phyloP scores from a whole-genome alignment of 2,329 filamentous ascomycete genomes.

The Trichoderma simmonsii region DNA sequence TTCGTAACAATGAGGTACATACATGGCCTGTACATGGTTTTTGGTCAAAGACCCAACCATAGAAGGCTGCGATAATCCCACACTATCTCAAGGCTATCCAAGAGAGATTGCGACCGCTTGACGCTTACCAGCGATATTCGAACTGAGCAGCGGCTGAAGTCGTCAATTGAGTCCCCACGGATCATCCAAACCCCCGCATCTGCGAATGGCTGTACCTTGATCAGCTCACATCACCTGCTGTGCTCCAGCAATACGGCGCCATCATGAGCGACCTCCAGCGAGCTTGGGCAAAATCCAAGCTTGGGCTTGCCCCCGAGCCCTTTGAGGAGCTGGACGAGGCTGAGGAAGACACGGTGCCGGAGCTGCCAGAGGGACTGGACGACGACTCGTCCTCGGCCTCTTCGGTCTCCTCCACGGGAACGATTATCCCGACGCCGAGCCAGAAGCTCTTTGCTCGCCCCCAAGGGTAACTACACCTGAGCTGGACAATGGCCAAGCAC shows the following conservation, averaged over 20 bases:
- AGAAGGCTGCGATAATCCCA: background rate
- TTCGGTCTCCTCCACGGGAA: constrained; percentile 87
- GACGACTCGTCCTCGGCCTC: constrained; percentile 81
- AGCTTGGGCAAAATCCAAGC: constrained; percentile 73
- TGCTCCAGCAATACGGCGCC: constrained; percentile 2
- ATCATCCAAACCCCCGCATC: constrained; percentile 10
- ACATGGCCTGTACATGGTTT: background rate
- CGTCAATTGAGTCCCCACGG: background rate
- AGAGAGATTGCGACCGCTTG: background rate
- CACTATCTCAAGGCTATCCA: too few relatives aligned
- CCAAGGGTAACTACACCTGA: constrained; percentile 52
- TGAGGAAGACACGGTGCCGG: constrained; percentile 44
- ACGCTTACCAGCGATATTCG: background rate
- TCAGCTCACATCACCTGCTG: constrained; percentile 4
- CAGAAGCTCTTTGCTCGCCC: constrained; percentile 71
- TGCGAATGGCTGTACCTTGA: constrained; percentile 17
- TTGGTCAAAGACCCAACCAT: background rate
- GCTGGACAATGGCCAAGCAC: background rate
- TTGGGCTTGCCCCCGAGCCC: constrained; percentile 52
- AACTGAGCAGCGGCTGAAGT: background rate
- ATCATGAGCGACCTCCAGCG: constrained; percentile 78
- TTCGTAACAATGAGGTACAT: constrained; percentile 1
- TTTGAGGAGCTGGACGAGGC: constrained; percentile 55
- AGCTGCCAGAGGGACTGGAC: constrained; percentile 44
- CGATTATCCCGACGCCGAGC: constrained; percentile 76